phyloP scores from a whole-genome alignment of 2,329 filamentous ascomycete species.

The Bipolaris bicolor region DNA sequence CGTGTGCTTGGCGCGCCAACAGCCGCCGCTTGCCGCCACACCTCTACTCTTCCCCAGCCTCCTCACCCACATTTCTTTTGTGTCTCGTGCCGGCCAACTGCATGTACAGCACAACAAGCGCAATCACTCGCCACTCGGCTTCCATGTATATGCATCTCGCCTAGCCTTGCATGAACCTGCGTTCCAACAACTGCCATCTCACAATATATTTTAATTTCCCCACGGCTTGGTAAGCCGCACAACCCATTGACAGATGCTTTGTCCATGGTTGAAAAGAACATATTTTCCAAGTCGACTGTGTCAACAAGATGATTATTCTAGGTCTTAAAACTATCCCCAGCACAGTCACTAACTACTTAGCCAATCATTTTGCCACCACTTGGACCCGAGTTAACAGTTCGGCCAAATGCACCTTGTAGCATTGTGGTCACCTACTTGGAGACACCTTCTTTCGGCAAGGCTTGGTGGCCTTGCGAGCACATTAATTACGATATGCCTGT shows the following conservation, averaged over 20 bases:
- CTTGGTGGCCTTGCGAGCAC: not conserved
- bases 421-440: not conserved
- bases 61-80: no score
- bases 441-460: not conserved
- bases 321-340: not conserved
- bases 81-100: no score
- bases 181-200: no score
- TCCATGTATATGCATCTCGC: no score
- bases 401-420: not conserved
- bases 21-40: no score
- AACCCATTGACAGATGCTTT: not conserved
- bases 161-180: no score
- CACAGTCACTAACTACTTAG: no score
- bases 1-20: conserved; percentile 8
- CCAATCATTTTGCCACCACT: no score
- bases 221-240: not conserved
- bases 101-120: no score
- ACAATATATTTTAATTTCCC: conserved; percentile 4
- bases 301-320: not conserved
- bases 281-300: not conserved
- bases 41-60: no score
- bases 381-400: not conserved
- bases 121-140: no score
- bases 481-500: not conserved
- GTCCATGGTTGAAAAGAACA: not conserved